Evolutionary conservation across 495 filamentous ascomycete genomes (phyloP), one percentile per base, ranked within the genome.

Genomic region (Trypethelium eluteriae): DNA sequence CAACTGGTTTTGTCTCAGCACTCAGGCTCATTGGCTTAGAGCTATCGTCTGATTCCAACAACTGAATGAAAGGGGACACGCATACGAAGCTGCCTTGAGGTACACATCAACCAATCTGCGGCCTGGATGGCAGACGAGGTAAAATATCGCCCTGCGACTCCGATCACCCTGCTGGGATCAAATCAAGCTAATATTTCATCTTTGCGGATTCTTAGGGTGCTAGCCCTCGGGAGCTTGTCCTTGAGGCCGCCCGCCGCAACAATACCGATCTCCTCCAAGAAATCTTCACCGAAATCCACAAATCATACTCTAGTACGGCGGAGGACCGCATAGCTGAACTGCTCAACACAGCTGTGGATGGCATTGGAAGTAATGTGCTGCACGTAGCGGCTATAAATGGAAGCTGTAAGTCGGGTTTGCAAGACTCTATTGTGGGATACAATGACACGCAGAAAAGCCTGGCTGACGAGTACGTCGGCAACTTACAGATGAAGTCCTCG

Each of bases 171-270:
- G 7, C 32, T 7, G 3, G 14, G 7, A 6, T 9, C 11, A 36
- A 36, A n/a, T 18, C 32, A 14, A 36, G 53, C 53, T 59, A 14
- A 59, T 36, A 53, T 7, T 7, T 64, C 59, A 65, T 71, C 68
- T 66, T 73, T 67, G 68, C 68, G 12, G 68, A 70, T 70, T 69
- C 65, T 41, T 66, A 97, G 91, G 94, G 94, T 76, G 94, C 95
- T 66, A 89, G 90, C 62, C 85, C 86, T 12, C 79, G 83, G 71
- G 95, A 99, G 77, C 85, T 88, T 70, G 84, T 98, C 66, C 86
- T 99, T 76, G 94, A 96, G 81, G 89, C 95, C 71, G 92, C 88
- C 78, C 91, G 94, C 41, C 87, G 94, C 66, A 90, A 98, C 81
- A 96, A 98, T 77, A 85, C 85, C 69, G 86, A 90, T 50, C 86